Evolutionary conservation across 1,139 yeast species (phyloP), one percentile per base, ranked within the genome.

Genomic region (Pichia norvegensis): DNA sequence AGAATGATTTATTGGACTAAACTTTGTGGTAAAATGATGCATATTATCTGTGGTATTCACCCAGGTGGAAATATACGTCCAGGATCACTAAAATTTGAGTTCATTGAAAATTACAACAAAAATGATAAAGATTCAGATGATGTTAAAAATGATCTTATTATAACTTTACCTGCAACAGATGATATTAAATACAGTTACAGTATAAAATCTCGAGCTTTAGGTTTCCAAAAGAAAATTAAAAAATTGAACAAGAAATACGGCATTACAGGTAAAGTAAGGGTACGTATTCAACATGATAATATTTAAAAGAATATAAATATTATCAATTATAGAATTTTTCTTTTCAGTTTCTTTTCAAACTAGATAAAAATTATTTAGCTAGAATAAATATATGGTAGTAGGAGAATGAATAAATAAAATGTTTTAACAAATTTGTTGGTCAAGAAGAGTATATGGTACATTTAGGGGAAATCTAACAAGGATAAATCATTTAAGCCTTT

Each of bases 21-120:
- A 54, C 79, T 77, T 54, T 68, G 78, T 51, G 87, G 87, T 27
- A 74, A 79, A 46, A 69, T 80, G 53, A 78, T 81, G 83, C 81
- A 77, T 60, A 82, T 81, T 38, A 74, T 81, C 40, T 81, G 86
- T 58, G 85, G 85, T 57, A 81, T 81, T 42, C 82, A 78, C 58
- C 87, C 87, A 4, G 86, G 86, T 45, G 87, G 86, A 27, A 78
- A 76, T 55, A 78, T 80, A 38, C 68, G 82, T 53, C 81, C 77
- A 27, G 74, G 76, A 33, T 72, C 74, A 9, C 69, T 77, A 56
- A 42, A 56, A 46, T 55, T 61, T 62, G 52, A 52, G 43, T 52
- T 63, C 50, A 41, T 56, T 42, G 43, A 62, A 52, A 48, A 61
- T 50, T 61, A 61, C 51, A 56, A 55, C 14, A 13, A 22, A n/a